phyloP scores from a whole-genome alignment of 306 rosid genomes.

The Prunus padus region DNA sequence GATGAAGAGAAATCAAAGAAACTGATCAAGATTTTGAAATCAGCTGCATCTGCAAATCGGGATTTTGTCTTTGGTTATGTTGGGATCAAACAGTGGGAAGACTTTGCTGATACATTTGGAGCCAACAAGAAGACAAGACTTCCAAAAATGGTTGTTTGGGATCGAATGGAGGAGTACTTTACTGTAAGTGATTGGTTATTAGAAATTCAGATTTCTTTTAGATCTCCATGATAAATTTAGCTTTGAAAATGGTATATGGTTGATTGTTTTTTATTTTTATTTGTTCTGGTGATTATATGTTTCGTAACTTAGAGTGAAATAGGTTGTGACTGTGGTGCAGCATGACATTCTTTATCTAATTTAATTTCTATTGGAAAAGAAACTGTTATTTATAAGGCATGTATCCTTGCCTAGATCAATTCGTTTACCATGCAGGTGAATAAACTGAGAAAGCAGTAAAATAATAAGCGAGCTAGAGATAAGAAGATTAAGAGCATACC shows the following conservation, averaged over 20 bases:
- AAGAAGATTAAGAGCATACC: not conserved
- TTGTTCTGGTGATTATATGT: not conserved
- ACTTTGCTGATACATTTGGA: conserved; percentile 80
- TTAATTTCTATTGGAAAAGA: not conserved
- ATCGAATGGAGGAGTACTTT: conserved; percentile 70
- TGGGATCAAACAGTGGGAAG: conserved; percentile 76
- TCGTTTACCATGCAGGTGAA: not conserved
- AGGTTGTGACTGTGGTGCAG: not conserved
- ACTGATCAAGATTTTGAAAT: conserved; percentile 68
- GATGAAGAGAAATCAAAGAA: conserved; percentile 61
- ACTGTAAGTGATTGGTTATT: conserved; percentile 49
- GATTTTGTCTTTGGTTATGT: conserved; percentile 86
- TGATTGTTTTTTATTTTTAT: conserved; percentile 14
- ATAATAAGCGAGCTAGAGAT: not conserved
- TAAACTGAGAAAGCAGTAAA: too few species aligned
- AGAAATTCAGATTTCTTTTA: not conserved
- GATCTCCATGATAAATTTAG: conserved; percentile 13
- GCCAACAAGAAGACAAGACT: conserved; percentile 44
- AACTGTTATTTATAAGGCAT: not conserved
- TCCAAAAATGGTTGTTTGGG: conserved; percentile 90
- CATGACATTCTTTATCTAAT: not conserved
- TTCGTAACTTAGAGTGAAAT: not conserved
- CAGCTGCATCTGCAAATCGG: conserved; percentile 94
- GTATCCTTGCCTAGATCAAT: not conserved
- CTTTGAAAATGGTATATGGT: conserved; percentile 8